These are phyloP conservation scores for Reutealis trisperma DNA, from an alignment of 345 rosid species.

Conservation along the genomic window DNA sequence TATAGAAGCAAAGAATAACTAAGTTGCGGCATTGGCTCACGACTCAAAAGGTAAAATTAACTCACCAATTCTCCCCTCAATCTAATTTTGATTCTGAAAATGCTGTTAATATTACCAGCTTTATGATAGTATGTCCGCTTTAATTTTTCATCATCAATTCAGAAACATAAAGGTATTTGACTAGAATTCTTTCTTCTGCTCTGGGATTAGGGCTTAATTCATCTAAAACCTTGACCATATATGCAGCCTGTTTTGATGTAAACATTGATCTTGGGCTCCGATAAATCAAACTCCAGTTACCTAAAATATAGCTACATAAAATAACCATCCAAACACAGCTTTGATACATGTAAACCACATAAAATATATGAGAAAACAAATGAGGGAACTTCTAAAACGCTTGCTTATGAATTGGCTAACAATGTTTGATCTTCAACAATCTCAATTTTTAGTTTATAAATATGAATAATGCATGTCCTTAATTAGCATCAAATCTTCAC, in stretches of 20 bases:
- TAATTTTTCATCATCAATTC: neutral
- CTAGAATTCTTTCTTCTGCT: neutral
- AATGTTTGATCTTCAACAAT: neutral
- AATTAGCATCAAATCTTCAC: slow-evolving; percentile 2
- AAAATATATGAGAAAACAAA: neutral
- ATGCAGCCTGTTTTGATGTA: neutral
- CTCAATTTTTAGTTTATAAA: neutral
- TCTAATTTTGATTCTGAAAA: neutral
- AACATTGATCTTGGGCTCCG: neutral
- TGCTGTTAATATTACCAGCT: neutral
- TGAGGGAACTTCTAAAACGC: neutral
- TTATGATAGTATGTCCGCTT: neutral
- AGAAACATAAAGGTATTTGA: neutral
- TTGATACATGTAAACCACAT: neutral
- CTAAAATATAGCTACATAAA: neutral
- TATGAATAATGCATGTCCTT: neutral
- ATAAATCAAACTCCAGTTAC: neutral
- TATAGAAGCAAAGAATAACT: neutral
- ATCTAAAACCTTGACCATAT: neutral
- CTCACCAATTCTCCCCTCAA: neutral
- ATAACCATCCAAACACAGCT: neutral
- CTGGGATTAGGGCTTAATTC: neutral
- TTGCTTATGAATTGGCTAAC: neutral
- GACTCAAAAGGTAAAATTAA: neutral
- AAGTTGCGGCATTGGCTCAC: neutral